Base-by-base conservation (phyloP, 148 eudicot species). In the Chenopodium berlandieri region DNA sequence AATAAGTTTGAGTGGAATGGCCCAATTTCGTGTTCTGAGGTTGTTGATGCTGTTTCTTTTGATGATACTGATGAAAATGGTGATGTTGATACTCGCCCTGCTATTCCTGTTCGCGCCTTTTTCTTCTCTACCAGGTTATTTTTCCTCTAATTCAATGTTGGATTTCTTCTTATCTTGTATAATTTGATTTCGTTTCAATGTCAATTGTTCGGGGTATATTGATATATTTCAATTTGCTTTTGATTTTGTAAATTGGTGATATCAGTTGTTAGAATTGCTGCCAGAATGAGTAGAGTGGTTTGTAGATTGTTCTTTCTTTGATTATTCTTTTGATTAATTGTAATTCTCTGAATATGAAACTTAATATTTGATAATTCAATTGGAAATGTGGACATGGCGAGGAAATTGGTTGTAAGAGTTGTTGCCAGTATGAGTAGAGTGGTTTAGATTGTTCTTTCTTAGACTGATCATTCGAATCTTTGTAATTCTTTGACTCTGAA, bases 121-220 rank as follows among this genome's bases (percentile, higher is more conserved):
- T 92, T 95, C 84, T 90, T 91, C 93, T 95, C 97, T 27, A 95
- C 97, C 46, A 93, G 98, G 98, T 40, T 93, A 84, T 2, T n/a
- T 46, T 69, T 81, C 52, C 2, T 64, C 30, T 6, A n/a, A 40
- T 64, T 63, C 8, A 25, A 1, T 34, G 11, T 34, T 64, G 14
- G 62, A 40, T 77, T 67, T 63, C 9, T 5, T 22, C 27, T 17
- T 16, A 4, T 56, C 17, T 56, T 5, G 62, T 12, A 30, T 27
- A 40, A 9, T 68, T 10, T 72, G 4, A 8, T 47, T 73, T 46
- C 9, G 20, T 23, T 19, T 71, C 2, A 4, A 72, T 72, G 75
- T 72, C 50, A 6, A 44, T n/a, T 11, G 22, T 72, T 72, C 1
- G 13, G 12, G 14, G 44, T 40, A 40, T 40, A 5, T 40, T 40